phyloP scores from a whole-genome alignment of 495 filamentous ascomycete genomes.

The Cryomyces antarcticus region DNA sequence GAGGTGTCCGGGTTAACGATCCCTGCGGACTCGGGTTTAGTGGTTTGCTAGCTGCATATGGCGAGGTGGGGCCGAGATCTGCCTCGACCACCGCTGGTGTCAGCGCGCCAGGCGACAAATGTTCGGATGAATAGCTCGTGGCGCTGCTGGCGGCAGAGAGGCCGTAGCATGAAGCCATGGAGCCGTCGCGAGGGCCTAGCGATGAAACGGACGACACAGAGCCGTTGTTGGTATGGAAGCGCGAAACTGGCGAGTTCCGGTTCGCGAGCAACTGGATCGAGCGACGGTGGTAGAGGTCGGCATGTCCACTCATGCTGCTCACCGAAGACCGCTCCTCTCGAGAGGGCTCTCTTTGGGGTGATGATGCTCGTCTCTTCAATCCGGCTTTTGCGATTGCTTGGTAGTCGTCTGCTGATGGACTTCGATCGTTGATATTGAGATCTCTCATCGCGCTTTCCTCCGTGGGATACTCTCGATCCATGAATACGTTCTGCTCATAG shows the following conservation, averaged over 20 bases:
- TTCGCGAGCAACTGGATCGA: conserved; percentile 33
- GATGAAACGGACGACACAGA: conserved; percentile 61
- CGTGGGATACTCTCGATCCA: conserved; percentile 35
- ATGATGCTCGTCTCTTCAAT: conserved; percentile 64
- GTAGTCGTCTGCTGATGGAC: conserved; percentile 23
- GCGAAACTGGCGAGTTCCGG: conserved; percentile 33
- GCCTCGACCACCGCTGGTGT: conserved; percentile 39
- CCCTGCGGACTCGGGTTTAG: conserved; percentile 37
- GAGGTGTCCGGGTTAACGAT: conserved; percentile 13
- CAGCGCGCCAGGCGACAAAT: conserved; percentile 49
- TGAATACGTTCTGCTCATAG: conserved; percentile 40
- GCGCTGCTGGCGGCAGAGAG: conserved; percentile 51
- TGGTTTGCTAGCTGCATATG: conserved; percentile 36
- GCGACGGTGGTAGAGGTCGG: conserved; percentile 47
- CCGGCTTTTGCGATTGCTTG: conserved; percentile 27
- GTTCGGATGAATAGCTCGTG: conserved; percentile 51
- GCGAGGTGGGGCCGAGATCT: conserved; percentile 30
- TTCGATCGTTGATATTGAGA: conserved; percentile 22
- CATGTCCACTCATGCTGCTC: conserved; percentile 33
- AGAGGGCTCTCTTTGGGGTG: conserved; percentile 32
- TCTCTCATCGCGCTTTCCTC: conserved; percentile 21
- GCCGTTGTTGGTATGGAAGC: conserved; percentile 37
- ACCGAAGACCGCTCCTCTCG: conserved; percentile 40
- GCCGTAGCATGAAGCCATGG: conserved; percentile 45
- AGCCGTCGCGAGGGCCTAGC: conserved; percentile 46